These are phyloP conservation scores for Pseudopyrenochaeta lycopersici DNA, from an alignment of 2,329 filamentous ascomycete genomes.

Conservation along the genomic window DNA sequence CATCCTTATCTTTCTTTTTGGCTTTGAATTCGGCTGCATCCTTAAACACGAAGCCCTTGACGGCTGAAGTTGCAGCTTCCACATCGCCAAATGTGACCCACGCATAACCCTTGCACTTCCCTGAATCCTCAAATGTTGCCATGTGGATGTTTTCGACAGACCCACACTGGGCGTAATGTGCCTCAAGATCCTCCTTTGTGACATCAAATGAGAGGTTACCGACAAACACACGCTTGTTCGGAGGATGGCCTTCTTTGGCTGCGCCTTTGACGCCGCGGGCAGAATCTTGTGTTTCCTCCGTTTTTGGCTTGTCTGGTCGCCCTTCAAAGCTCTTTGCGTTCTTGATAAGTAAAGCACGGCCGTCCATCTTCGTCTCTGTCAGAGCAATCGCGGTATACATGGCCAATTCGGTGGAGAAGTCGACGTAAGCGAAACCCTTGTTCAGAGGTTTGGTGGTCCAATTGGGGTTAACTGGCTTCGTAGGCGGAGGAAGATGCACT, in stretches of 20 bases:
- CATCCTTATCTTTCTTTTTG: constrained; percentile 61
- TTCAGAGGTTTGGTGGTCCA: constrained; percentile 70
- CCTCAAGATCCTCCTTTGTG: constrained; percentile 77
- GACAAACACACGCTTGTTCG: constrained; percentile 84
- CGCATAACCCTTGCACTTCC: constrained; percentile 97
- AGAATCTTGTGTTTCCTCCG: constrained; percentile 32
- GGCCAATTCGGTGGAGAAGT: constrained; percentile 76
- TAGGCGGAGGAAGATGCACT: constrained; percentile 76
- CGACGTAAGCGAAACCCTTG: constrained; percentile 95
- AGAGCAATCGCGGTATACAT: constrained; percentile 82
- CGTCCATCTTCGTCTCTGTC: constrained; percentile 81
- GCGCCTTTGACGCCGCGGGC: constrained; percentile 41
- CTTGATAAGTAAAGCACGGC: constrained; percentile 90
- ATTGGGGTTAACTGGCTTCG: constrained; percentile 40
- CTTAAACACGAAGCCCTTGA: constrained; percentile 81
- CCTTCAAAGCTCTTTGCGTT: constrained; percentile 89
- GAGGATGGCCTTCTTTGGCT: constrained; percentile 61
- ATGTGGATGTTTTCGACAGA: constrained; percentile 83
- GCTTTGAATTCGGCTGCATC: constrained; percentile 60
- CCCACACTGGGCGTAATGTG: constrained; percentile 87
- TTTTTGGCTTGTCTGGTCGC: constrained; percentile 74
- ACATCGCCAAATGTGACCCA: constrained; percentile 92
- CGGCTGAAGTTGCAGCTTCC: constrained; percentile 76
- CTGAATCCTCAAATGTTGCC: constrained; percentile 94
- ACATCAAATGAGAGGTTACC: constrained; percentile 64